phyloP scores from a whole-genome alignment of 345 rosid species.

The Eutrema japonicum region DNA sequence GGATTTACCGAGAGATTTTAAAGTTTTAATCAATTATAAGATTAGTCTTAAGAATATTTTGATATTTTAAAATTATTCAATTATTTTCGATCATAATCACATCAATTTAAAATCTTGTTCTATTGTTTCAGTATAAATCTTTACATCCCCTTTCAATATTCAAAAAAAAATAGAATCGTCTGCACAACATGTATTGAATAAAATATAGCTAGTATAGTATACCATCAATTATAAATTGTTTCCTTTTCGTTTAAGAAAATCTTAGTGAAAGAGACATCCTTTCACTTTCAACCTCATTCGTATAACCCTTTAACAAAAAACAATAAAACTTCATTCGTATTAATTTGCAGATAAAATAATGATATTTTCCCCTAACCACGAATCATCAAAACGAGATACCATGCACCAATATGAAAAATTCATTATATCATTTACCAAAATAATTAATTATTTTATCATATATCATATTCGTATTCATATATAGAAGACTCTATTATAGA shows the following conservation, averaged over 20 bases:
- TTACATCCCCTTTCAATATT: slow-evolving; percentile 3
- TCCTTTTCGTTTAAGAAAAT: slow-evolving; percentile 29
- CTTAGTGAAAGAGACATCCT: slow-evolving; percentile 39
- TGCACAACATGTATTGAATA: slow-evolving; percentile 25
- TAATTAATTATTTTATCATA: slow-evolving; percentile 14
- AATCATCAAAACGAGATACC: slow-evolving; percentile 38
- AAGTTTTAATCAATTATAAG: not conserved
- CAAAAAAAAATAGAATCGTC: not conserved
- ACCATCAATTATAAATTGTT: not conserved
- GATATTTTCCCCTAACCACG: slow-evolving; percentile 7
- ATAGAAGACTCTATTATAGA: slow-evolving; percentile 14
- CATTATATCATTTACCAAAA: not conserved
- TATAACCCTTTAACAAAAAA: not conserved
- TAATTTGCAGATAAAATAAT: slow-evolving; percentile 22
- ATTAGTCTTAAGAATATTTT: not conserved
- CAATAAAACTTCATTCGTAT: slow-evolving; percentile 2
- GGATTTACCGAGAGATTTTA: not conserved
- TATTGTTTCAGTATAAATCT: slow-evolving; percentile 1
- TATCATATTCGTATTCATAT: slow-evolving; percentile 21
- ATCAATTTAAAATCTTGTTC: not conserved
- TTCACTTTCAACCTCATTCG: slow-evolving; percentile 32
- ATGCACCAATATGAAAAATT: not conserved
- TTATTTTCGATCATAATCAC: not conserved
- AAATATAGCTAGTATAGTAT: slow-evolving; percentile 6
- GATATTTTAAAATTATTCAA: not conserved